Percentiles rank a stretch among this genome's conserved stretches.
These are phyloP conservation scores for Aegilops umbellulata DNA, from an alignment of 176 grass and related monocot species.

Conservation along the genomic window DNA sequence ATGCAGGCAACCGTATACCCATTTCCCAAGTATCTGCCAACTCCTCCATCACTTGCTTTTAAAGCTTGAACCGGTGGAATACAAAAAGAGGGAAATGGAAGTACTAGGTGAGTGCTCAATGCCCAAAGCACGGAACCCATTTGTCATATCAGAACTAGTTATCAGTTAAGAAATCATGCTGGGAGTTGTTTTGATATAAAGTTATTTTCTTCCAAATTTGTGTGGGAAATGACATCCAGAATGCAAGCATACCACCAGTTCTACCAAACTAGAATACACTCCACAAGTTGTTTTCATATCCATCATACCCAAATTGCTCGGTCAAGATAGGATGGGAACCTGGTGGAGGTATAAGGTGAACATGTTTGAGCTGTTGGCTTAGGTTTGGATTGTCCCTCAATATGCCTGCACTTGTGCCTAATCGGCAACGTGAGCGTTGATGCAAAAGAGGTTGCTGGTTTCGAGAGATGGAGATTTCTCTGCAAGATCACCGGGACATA, in stretches of 20 bases:
- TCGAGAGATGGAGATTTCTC: too few relatives aligned
- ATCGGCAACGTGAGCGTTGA: too few relatives aligned
- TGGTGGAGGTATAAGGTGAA: background rate
- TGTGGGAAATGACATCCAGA: background rate
- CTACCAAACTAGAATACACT: background rate
- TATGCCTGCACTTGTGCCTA: background rate
- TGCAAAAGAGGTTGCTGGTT: too few relatives aligned
- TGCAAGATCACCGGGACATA: too few relatives aligned
- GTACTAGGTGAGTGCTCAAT: constrained; percentile 58
- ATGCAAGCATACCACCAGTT: background rate
- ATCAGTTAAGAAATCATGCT: background rate
- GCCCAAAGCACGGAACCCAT: background rate
- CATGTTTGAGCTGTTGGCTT: background rate
- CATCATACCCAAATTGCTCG: background rate
- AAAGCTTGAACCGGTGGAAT: constrained; percentile 78
- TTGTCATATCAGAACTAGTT: background rate
- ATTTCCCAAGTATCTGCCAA: constrained; percentile 85
- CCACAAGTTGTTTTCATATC: constrained; percentile 1
- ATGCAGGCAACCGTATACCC: constrained; percentile 71
- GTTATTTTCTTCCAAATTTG: background rate
- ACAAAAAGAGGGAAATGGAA: constrained; percentile 77
- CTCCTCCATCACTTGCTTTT: constrained; percentile 78
- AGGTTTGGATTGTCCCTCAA: background rate
- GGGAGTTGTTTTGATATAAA: background rate
- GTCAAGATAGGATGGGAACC: background rate